Base-by-base conservation (phyloP, 2,329 filamentous ascomycete species). In the Alternaria dauci region DNA sequence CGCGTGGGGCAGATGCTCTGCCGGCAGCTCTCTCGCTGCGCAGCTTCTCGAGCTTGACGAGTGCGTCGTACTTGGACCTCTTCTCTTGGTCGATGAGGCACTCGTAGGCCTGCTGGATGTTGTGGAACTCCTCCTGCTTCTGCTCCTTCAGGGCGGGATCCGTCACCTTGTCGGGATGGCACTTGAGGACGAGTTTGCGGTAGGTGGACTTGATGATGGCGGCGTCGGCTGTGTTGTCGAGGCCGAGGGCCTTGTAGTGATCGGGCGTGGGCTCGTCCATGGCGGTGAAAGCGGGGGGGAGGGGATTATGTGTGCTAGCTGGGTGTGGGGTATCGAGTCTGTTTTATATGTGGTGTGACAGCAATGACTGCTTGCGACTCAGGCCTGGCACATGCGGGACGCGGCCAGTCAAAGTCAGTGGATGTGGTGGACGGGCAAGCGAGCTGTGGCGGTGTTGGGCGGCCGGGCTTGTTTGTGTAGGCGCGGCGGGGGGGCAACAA, bases 101-200 rank as follows among this genome's bases (percentile, higher is more conserved):
- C 79, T 98, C 95, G 80, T 97, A 99, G 52, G 95, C 94, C 71
- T 94, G 88, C 78, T 97, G 94, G 34, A 98, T 92, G 76, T 88
- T 89, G 79, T 97, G 93, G 74, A 98, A 99, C 79, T 96, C 90
- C 70, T 93, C 89, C 70, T 91, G 88, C 78, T 94, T 96, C 70
- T 88, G 82, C 60, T 88, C 87, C 80, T 95, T 96, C 71, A 91
- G 83, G 16, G 87, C 83, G 54, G 90, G 88, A 72, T 96, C 88
- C 68, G 93, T 89, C 64, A 96, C 88, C 81, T 97, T 96, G 83
- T 97, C 94, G 34, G 94, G 94, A 71, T 97, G 94, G 75, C 91
- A 94, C 78, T 91, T 93, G 69, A 97, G 86, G 36, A 92, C 92
- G 41, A 96, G 88, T 78, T 96, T 96, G 71, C 91, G 89, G 81